phyloP scores from a whole-genome alignment of 805 yeast species.

The Pichia ethanolica region DNA sequence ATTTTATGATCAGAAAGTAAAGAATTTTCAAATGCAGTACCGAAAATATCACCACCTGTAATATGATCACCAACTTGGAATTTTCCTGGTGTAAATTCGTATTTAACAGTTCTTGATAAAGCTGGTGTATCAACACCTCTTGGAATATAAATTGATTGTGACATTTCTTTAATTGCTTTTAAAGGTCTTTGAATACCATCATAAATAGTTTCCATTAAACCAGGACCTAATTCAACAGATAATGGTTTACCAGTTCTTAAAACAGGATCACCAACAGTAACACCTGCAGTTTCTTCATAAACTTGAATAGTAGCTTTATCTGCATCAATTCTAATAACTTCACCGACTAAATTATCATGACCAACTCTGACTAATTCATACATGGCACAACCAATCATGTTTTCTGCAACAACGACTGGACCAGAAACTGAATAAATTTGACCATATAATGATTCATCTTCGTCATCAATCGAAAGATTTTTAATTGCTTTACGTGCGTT shows the following conservation, averaged over 20 bases:
- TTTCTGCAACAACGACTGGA: conserved; percentile 95
- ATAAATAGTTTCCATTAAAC: conserved; percentile 97
- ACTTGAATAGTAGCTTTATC: conserved; percentile 98
- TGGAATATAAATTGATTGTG: conserved; percentile 94
- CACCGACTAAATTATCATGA: conserved; percentile 95
- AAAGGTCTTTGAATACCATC: conserved; percentile 99
- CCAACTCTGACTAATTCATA: conserved; percentile 98
- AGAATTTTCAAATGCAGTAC: conserved; percentile 90
- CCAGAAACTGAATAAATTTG: conserved; percentile 93
- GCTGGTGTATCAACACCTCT: conserved; percentile 98
- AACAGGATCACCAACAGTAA: conserved; percentile 98
- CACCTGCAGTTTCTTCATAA: conserved; percentile 98
- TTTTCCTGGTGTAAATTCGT: conserved; percentile 76
- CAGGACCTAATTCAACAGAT: conserved; percentile 98
- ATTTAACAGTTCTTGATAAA: conserved; percentile 70
- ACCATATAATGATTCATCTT: conserved; percentile 75
- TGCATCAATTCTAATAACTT: conserved; percentile 92
- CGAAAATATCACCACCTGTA: conserved; percentile 96
- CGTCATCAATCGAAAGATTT: conserved; percentile 76
- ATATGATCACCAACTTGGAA: conserved; percentile 93
- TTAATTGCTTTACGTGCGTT: conserved; percentile 92
- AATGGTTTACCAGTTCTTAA: conserved; percentile 98
- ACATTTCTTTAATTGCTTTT: conserved; percentile 78
- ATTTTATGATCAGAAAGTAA: conserved; percentile 88
- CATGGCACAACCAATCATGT: conserved; percentile 99